Percentiles rank a stretch among this genome's conserved stretches.
Conservation (phyloP, 1,284 basidiomycete genomes). For the Leccinum ambiguum region DNA sequence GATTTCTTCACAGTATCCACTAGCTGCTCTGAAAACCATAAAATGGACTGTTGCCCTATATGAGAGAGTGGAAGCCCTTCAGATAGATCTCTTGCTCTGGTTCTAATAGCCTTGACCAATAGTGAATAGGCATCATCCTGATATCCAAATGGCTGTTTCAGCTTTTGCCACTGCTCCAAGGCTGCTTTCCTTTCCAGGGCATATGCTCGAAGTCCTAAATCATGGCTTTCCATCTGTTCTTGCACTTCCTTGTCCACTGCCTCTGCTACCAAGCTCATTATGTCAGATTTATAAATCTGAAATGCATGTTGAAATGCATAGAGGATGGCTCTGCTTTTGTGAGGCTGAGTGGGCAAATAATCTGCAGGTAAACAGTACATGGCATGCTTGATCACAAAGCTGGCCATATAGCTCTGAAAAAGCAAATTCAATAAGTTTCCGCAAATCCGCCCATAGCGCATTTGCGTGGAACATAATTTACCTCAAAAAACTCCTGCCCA, state of each 20-base stretch:
- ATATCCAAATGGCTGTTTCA: not conserved
- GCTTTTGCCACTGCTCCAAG: not conserved
- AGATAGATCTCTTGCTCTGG: not conserved
- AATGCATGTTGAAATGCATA: not conserved
- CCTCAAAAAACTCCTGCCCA: no score
- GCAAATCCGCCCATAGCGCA: no score
- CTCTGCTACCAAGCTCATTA: not conserved
- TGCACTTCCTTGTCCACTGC: not conserved
- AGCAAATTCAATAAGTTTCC: no score
- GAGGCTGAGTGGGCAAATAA: not conserved
- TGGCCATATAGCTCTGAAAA: not conserved
- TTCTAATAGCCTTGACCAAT: not conserved
- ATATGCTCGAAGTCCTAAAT: not conserved
- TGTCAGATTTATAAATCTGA: constrained; percentile 1
- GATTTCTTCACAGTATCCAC: not conserved
- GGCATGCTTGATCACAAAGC: constrained; percentile 1
- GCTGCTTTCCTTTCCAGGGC: not conserved
- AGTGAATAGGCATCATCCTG: not conserved
- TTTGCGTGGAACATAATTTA: no score
- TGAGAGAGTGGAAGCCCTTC: not conserved
- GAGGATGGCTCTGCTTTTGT: not conserved
- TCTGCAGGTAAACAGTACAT: not conserved
- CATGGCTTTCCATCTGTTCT: not conserved
- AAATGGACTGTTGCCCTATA: not conserved
- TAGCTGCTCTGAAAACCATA: not conserved